Evolutionary conservation across 495 filamentous ascomycete species (phyloP).

Genomic region (Aspergillus cavernicola): DNA sequence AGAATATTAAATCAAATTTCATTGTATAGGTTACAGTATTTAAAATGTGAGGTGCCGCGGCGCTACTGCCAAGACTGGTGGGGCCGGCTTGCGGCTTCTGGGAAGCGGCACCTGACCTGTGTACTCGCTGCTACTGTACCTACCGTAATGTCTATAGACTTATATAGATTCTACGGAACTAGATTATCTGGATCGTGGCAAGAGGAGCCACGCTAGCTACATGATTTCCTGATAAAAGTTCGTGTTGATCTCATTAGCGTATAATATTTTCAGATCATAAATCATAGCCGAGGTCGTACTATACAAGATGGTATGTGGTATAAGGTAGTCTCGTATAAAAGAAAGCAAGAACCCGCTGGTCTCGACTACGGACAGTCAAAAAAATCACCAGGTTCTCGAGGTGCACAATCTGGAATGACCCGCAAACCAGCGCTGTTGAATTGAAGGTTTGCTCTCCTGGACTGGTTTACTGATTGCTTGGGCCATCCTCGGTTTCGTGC

Average conservation of each 20-base stretch:
- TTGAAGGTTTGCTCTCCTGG: not conserved
- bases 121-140: too few species aligned
- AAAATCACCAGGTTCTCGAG: not conserved
- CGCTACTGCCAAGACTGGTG: too few species aligned
- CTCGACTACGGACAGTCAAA: too few species aligned
- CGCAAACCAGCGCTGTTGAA: slow-evolving; percentile 17
- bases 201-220: not conserved
- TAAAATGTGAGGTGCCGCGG: too few species aligned
- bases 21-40: too few species aligned
- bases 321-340: not conserved
- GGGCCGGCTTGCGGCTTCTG: too few species aligned
- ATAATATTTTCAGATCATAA: slow-evolving; percentile 15
- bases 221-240: not conserved
- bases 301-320: not conserved
- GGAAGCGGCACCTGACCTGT: too few species aligned
- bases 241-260: not conserved
- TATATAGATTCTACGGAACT: too few species aligned
- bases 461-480: not conserved
- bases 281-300: slow-evolving; percentile 14
- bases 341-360: too few species aligned
- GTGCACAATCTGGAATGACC: slow-evolving; percentile 12
- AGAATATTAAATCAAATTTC: too few species aligned
- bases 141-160: too few species aligned
- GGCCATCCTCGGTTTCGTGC: not conserved
- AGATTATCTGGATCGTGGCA: too few species aligned